These are phyloP conservation scores for Trametes versicolor DNA, from an alignment of 1,284 basidiomycete species.

Conservation along the genomic window DNA sequence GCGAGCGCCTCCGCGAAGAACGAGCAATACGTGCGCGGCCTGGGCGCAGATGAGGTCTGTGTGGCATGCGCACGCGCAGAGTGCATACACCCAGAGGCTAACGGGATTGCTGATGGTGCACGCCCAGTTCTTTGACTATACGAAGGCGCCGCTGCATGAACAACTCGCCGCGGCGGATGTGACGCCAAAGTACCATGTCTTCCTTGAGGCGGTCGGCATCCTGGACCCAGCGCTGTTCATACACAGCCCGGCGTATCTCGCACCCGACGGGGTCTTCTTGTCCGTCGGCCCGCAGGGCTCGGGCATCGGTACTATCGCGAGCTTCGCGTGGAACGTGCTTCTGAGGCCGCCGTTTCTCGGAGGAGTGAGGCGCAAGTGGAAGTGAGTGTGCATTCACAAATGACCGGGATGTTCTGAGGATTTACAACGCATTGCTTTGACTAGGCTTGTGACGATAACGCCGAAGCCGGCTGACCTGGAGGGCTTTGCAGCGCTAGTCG, in stretches of 20 bases:
- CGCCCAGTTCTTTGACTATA: conserved; percentile 69
- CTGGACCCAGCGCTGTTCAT: conserved; percentile 37
- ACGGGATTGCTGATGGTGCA: too few species aligned
- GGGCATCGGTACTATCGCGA: conserved; percentile 26
- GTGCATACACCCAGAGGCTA: too few species aligned
- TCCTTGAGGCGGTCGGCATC: conserved; percentile 53
- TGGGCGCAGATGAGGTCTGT: conserved; percentile 42
- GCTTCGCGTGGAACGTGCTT: conserved; percentile 35
- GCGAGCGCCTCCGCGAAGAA: conserved; percentile 43
- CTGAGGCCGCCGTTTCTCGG: conserved; percentile 56
- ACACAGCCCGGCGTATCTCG: conserved; percentile 38
- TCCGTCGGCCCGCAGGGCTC: conserved; percentile 37
- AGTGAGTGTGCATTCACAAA: conserved; percentile 44
- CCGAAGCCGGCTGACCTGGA: conserved; percentile 44
- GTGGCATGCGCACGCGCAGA: too few species aligned
- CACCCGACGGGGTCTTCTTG: conserved; percentile 35
- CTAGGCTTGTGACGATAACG: conserved; percentile 44
- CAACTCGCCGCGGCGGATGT: conserved; percentile 51
- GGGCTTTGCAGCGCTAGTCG: conserved; percentile 50
- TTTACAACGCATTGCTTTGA: conserved; percentile 7
- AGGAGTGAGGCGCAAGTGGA: conserved; percentile 54
- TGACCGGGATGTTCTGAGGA: not conserved
- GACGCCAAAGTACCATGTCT: conserved; percentile 52
- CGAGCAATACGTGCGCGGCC: conserved; percentile 38
- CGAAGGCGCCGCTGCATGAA: conserved; percentile 53